These are phyloP conservation scores for Boletus eberwhitei DNA, from an alignment of 768 basidiomycete species.

Conservation along the genomic window DNA sequence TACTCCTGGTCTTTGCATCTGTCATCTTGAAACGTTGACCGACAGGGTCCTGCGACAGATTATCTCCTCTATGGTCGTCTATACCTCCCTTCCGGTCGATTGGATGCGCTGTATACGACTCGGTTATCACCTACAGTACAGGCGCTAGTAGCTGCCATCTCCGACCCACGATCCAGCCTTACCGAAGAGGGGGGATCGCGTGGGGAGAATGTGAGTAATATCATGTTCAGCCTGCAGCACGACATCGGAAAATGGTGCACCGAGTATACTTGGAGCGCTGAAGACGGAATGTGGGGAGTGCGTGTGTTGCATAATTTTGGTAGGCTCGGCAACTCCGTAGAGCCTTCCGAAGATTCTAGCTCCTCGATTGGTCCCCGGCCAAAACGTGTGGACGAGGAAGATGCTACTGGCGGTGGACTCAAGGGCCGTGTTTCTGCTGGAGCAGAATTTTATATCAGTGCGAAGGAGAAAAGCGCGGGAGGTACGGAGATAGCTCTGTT, in stretches of 20 bases:
- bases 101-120: slow-evolving; percentile 88
- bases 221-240: slow-evolving; percentile 86
- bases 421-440: slow-evolving; percentile 90
- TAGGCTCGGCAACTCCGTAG: slow-evolving; percentile 43
- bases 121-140: slow-evolving; percentile 78
- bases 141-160: slow-evolving; percentile 80
- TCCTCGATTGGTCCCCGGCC: slow-evolving; percentile 34
- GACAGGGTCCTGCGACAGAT: slow-evolving; percentile 46
- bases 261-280: slow-evolving; percentile 92
- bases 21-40: slow-evolving; percentile 21
- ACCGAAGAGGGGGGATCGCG: slow-evolving; percentile 38
- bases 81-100: slow-evolving; percentile 81
- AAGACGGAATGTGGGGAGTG: slow-evolving; percentile 91
- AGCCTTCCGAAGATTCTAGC: slow-evolving; percentile 34
- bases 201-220: slow-evolving; percentile 56
- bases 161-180: slow-evolving; percentile 61
- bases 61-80: slow-evolving; percentile 92
- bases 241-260: slow-evolving; percentile 90
- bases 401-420: slow-evolving; percentile 86
- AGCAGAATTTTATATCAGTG: slow-evolving; percentile 91
- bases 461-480: slow-evolving; percentile 89
- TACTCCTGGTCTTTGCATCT: neutral
- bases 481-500: slow-evolving; percentile 40
- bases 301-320: slow-evolving; percentile 92
- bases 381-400: slow-evolving; percentile 93